A percentile compares a stretch with the other conserved stretches of the same genome.
Conservation (phyloP, 1,284 basidiomycete genomes). For the Neotropicomus parvogracilis region DNA sequence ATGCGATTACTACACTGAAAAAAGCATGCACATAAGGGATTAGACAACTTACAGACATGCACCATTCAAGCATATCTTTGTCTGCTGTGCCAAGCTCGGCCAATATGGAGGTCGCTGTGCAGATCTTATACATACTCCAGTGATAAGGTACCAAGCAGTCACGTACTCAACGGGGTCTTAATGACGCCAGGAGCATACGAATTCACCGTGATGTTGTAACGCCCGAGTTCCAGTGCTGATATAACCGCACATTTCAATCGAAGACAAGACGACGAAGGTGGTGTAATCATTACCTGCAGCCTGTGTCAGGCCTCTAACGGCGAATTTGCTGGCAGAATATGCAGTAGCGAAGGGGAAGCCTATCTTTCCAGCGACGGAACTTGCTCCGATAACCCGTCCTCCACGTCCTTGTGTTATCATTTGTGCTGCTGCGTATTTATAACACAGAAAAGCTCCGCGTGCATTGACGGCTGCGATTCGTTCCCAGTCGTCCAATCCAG, state of each 20-base stretch:
- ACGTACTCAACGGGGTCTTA: slow-evolving; percentile 16
- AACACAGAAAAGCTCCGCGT: slow-evolving; percentile 32
- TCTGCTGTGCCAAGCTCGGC: no score
- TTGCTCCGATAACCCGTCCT: slow-evolving; percentile 36
- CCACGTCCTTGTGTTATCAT: slow-evolving; percentile 36
- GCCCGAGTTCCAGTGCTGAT: slow-evolving; percentile 29
- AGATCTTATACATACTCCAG: no score
- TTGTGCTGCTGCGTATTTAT: slow-evolving; percentile 32
- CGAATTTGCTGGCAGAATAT: slow-evolving; percentile 33
- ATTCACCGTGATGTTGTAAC: slow-evolving; percentile 20
- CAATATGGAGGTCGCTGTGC: no score
- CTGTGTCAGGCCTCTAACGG: slow-evolving; percentile 32
- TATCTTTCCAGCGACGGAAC: slow-evolving; percentile 23
- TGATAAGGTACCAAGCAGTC: no score
- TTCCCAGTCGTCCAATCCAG: slow-evolving; percentile 19
- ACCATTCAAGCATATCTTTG: no score
- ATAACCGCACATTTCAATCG: background rate
- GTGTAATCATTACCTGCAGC: slow-evolving; percentile 20
- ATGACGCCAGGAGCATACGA: slow-evolving; percentile 20
- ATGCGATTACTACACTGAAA: no score
- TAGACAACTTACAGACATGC: no score
- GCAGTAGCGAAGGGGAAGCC: background rate
- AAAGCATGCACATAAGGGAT: no score
- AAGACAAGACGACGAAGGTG: background rate
- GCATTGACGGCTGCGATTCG: slow-evolving; percentile 25